Evolutionary conservation across 2,329 filamentous ascomycete genomes (phyloP).

Genomic region (Aulographum hederae): DNA sequence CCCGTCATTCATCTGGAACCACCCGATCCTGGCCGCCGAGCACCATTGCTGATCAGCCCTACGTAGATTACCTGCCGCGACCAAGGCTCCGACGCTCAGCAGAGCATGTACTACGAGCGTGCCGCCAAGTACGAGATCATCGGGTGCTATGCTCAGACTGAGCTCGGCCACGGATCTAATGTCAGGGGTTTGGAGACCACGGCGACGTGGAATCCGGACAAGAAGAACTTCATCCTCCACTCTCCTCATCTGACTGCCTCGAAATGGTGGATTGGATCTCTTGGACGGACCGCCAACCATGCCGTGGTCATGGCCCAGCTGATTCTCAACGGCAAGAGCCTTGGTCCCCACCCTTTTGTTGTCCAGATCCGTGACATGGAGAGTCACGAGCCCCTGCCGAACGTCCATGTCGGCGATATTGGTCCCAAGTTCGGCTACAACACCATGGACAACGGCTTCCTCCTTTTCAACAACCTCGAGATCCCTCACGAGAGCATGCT

Average conservation of each 20-base stretch:
- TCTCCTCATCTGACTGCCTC: constrained; percentile 56
- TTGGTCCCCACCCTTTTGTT: constrained; percentile 62
- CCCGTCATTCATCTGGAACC: no score
- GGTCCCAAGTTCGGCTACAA: constrained; percentile 67
- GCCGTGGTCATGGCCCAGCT: constrained; percentile 67
- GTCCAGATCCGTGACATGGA: constrained; percentile 54
- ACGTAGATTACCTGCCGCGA: constrained; percentile 45
- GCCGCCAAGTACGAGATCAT: constrained; percentile 54
- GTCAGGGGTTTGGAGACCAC: constrained; percentile 56
- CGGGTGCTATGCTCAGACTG: constrained; percentile 67
- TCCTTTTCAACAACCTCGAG: constrained; percentile 60
- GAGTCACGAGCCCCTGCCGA: constrained; percentile 50
- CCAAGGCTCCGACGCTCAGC: constrained; percentile 56
- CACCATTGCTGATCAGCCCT: constrained; percentile 4
- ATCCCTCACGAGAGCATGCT: constrained; percentile 60
- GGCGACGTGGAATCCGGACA: constrained; percentile 53
- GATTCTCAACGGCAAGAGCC: constrained; percentile 42
- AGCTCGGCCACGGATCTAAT: constrained; percentile 63
- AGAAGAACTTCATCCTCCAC: constrained; percentile 59
- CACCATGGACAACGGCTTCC: constrained; percentile 68
- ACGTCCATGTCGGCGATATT: constrained; percentile 61
- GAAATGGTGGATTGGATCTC: constrained; percentile 74
- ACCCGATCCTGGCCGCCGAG: no score
- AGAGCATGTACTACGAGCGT: constrained; percentile 51
- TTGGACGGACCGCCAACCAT: constrained; percentile 58